Evolutionary conservation across 2,329 filamentous ascomycete species (phyloP), one percentile per base, ranked within the genome.

Genomic region (Pestalotiopsis sp.): DNA sequence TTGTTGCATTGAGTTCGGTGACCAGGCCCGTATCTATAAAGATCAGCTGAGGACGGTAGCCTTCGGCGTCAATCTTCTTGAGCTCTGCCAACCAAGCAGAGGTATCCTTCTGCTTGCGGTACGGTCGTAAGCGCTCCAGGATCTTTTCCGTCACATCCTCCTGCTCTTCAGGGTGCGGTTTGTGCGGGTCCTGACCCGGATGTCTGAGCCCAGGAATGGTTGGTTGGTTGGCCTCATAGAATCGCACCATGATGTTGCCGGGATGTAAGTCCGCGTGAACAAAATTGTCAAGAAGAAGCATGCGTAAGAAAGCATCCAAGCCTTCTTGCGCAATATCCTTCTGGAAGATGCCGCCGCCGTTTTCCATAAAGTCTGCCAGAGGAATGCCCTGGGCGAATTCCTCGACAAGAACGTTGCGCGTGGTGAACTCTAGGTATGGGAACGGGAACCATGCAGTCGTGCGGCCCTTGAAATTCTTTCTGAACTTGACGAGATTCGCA

Each of bases 161-260:
- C 20, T 75, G 74, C 4, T 77, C 74, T 67, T 76, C 59, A 26
- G 76, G 73, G 30, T 71, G 71, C 2, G 68, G 69, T 35, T 35
- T 64, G 13, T 67, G 57, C 67, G 61, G 67, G 13, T 71, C 66
- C 13, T 64, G 65, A 22, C 84, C 79, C 24, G 79, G 78, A 52
- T 77, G 78, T 4, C 75, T 67, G 14, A 72, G 75, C 35, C 91
- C 81, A 24, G 84, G 83, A 1, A 97, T 82, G 62, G 91, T 88
- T 0, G 95, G 87, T 69, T 91, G 86, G 14, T 90, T 89, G 0
- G 94, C 90, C 75, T 95, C 90, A 80, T 98, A 98, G 82, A 99
- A 99, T 70, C 97, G 94, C 60, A 99, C 95, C 94, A 99, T 98
- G 81, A 99, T 98, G 78, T 99, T 99, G 30, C 96, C 96, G 0